Percentiles rank a stretch among this genome's conserved stretches.
phyloP scores from a whole-genome alignment of 495 filamentous ascomycete species.

The Aspergillus funiculosus region DNA sequence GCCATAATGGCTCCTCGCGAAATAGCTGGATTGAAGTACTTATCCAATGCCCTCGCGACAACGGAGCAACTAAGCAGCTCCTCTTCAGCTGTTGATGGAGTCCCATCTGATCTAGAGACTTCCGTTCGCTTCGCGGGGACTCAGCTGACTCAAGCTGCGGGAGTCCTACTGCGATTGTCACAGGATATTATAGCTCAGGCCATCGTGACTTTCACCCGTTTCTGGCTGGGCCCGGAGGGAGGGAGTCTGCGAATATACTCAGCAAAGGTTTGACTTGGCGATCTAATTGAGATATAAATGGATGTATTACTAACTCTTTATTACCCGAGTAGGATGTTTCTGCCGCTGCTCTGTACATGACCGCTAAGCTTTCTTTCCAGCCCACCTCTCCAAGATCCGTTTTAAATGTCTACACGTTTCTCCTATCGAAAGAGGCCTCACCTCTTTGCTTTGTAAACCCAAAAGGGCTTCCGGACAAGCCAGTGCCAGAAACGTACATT shows the following conservation, averaged over 20 bases:
- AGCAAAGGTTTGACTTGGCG: slow-evolving; percentile 41
- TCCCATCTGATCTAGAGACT: slow-evolving; percentile 73
- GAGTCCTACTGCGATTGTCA: slow-evolving; percentile 75
- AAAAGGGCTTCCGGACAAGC: slow-evolving; percentile 27
- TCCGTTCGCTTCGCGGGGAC: slow-evolving; percentile 51
- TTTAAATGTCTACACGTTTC: slow-evolving; percentile 76
- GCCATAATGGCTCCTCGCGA: slow-evolving; percentile 22
- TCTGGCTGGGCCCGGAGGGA: slow-evolving; percentile 67
- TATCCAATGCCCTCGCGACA: slow-evolving; percentile 85
- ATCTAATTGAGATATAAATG: neutral
- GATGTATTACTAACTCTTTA: neutral
- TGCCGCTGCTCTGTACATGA: slow-evolving; percentile 74
- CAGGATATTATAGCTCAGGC: slow-evolving; percentile 88
- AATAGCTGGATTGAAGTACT: slow-evolving; percentile 41
- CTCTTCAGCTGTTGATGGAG: slow-evolving; percentile 58
- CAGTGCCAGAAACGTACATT: slow-evolving; percentile 57
- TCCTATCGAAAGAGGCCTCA: slow-evolving; percentile 59
- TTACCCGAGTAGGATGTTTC: slow-evolving; percentile 59
- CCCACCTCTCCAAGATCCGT: slow-evolving; percentile 73
- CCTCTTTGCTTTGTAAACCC: slow-evolving; percentile 49
- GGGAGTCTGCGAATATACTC: slow-evolving; percentile 55
- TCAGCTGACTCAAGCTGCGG: slow-evolving; percentile 80
- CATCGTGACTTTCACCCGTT: slow-evolving; percentile 80
- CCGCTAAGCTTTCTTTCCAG: slow-evolving; percentile 74
- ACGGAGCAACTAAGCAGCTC: slow-evolving; percentile 69